Percentiles rank a stretch among this genome's conserved stretches.
These are phyloP conservation scores for Allantophomopsis cytisporea DNA, from an alignment of 2,329 filamentous ascomycete species.

Conservation along the genomic window DNA sequence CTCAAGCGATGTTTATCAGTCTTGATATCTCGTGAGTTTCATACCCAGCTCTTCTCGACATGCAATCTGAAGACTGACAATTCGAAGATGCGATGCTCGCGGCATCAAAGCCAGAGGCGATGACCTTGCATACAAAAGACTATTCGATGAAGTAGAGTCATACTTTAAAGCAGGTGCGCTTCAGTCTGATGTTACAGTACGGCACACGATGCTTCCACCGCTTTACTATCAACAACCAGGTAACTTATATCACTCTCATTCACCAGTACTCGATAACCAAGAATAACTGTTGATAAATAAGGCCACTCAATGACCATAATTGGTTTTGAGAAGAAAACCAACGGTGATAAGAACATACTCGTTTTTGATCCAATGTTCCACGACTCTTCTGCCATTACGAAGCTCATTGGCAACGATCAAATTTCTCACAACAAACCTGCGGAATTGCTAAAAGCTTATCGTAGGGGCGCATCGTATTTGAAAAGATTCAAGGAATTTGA, in stretches of 20 bases:
- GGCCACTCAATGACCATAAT: conserved; percentile 88
- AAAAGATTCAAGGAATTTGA: conserved; percentile 67
- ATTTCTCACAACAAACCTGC: conserved; percentile 32
- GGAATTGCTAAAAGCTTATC: conserved; percentile 56
- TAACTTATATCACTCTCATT: conserved; percentile 16
- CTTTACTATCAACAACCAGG: conserved; percentile 83
- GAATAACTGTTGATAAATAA: conserved; percentile 8
- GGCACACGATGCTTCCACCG: conserved; percentile 60
- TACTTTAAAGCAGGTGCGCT: conserved; percentile 56
- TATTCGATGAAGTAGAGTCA: conserved; percentile 54
- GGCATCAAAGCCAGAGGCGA: conserved; percentile 36
- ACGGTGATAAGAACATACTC: conserved; percentile 56
- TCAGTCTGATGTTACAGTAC: conserved; percentile 44
- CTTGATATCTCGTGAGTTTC: conserved; percentile 48
- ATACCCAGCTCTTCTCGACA: not conserved
- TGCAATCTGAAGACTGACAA: not conserved
- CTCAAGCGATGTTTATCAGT: conserved; percentile 62
- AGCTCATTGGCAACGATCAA: conserved; percentile 34
- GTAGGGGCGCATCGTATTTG: conserved; percentile 55
- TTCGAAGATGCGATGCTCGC: conserved; percentile 44
- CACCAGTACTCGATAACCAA: not conserved
- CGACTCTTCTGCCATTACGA: conserved; percentile 49
- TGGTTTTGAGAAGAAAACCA: conserved; percentile 58
- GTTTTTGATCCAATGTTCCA: conserved; percentile 83
- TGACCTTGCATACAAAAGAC: conserved; percentile 19